A percentile compares a stretch with the other conserved stretches of the same genome.
Evolutionary conservation across 768 basidiomycete species (phyloP).

Genomic region (Tylopilus felleus): DNA sequence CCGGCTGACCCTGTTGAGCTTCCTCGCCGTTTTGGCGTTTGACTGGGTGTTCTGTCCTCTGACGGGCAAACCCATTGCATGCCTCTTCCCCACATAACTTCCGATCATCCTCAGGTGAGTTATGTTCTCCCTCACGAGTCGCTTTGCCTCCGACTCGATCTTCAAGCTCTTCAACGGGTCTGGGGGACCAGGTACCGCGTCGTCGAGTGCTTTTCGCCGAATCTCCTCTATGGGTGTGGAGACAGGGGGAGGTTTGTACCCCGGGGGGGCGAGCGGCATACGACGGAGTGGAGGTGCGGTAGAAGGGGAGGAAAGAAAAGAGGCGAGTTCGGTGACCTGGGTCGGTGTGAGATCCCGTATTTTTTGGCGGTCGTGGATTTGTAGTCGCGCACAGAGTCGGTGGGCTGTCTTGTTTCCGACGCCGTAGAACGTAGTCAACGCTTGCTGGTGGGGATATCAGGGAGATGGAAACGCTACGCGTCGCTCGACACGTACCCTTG

Average conservation of each 20-base stretch:
- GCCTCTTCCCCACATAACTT: slow-evolving; percentile 87
- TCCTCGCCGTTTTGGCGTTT: slow-evolving; percentile 88
- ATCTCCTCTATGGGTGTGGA: slow-evolving; percentile 31
- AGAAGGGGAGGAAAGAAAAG: slow-evolving; percentile 87
- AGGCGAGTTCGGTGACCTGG: slow-evolving; percentile 89
- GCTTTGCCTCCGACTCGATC: slow-evolving; percentile 84
- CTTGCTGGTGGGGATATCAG: slow-evolving; percentile 53
- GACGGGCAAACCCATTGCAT: slow-evolving; percentile 91
- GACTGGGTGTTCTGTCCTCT: slow-evolving; percentile 90
- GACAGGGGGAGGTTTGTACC: slow-evolving; percentile 49
- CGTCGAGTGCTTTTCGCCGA: slow-evolving; percentile 27
- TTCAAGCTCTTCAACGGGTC: slow-evolving; percentile 74
- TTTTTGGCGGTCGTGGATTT: slow-evolving; percentile 83
- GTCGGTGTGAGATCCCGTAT: slow-evolving; percentile 78
- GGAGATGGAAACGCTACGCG: not conserved
- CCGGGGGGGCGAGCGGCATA: slow-evolving; percentile 59
- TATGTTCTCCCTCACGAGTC: slow-evolving; percentile 86
- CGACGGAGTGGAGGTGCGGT: slow-evolving; percentile 66
- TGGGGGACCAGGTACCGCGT: slow-evolving; percentile 33
- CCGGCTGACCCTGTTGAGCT: slow-evolving; percentile 83
- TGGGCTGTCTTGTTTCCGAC: slow-evolving; percentile 72
- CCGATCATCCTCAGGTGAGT: slow-evolving; percentile 92
- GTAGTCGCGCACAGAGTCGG: slow-evolving; percentile 86
- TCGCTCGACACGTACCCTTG: slow-evolving; percentile 53
- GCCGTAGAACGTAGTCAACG: slow-evolving; percentile 89